phyloP scores from a whole-genome alignment of 768 basidiomycete species.

The Hypholoma fasciculare region DNA sequence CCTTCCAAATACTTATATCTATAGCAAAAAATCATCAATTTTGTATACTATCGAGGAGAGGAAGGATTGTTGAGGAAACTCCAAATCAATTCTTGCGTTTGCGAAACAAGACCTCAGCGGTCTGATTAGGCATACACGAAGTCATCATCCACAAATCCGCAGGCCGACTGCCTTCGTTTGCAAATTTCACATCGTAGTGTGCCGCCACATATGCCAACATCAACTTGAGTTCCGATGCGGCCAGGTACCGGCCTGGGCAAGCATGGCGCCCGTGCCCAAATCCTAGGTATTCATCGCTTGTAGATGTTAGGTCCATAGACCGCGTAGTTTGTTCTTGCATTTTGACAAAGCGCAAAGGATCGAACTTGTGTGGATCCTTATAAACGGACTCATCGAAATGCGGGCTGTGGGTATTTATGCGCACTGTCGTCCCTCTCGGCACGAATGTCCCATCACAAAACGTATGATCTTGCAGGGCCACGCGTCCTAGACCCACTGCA shows the following conservation, averaged over 20 bases:
- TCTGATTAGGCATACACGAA: background rate
- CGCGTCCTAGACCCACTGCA: slow-evolving; percentile 25
- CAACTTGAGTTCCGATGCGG: slow-evolving; percentile 19
- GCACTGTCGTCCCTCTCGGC: slow-evolving; percentile 13
- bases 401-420: background rate
- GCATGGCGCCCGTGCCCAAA: slow-evolving; percentile 22
- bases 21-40: too few relatives aligned
- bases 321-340: slow-evolving; percentile 8
- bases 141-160: slow-evolving; percentile 3
- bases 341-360: slow-evolving; percentile 22
- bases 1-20: too few relatives aligned
- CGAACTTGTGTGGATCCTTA: slow-evolving; percentile 15
- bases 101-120: background rate
- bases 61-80: too few relatives aligned
- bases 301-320: slow-evolving; percentile 13
- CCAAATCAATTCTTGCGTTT: background rate
- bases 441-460: slow-evolving; percentile 17
- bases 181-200: slow-evolving; percentile 23
- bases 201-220: slow-evolving; percentile 21
- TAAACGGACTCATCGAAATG: slow-evolving; percentile 13
- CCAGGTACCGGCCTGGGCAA: slow-evolving; percentile 22
- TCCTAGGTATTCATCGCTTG: slow-evolving; percentile 8
- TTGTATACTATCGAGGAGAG: too few relatives aligned
- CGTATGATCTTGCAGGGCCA: slow-evolving; percentile 17
- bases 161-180: slow-evolving; percentile 15